Conservation (phyloP, 768 basidiomycete genomes). For the Pisolithus albus region DNA sequence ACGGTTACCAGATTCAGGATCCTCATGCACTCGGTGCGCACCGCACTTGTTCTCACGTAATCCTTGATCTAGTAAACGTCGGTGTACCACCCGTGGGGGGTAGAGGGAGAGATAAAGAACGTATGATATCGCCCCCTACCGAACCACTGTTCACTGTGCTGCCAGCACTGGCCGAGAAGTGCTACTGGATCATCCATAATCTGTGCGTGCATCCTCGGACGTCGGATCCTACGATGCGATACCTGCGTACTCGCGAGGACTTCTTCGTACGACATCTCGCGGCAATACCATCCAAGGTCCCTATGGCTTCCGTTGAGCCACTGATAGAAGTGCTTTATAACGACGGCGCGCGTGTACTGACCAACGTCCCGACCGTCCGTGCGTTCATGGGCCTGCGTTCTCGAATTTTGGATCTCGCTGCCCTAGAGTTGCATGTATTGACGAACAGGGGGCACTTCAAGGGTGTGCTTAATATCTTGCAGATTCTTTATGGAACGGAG, state of each 20-base stretch:
- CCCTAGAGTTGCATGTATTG: slow-evolving; percentile 83
- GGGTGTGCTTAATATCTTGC: slow-evolving; percentile 64
- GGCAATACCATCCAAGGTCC: slow-evolving; percentile 60
- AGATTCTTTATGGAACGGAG: slow-evolving; percentile 73
- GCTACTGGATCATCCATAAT: slow-evolving; percentile 77
- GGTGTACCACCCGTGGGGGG: slow-evolving; percentile 58
- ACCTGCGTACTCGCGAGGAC: slow-evolving; percentile 80
- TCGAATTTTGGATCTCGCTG: slow-evolving; percentile 76
- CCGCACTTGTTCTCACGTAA: slow-evolving; percentile 69
- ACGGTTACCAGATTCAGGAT: slow-evolving; percentile 65
- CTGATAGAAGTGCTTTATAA: slow-evolving; percentile 55
- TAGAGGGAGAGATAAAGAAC: slow-evolving; percentile 33
- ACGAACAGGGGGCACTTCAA: slow-evolving; percentile 73
- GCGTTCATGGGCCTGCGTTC: slow-evolving; percentile 80
- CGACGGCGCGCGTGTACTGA: slow-evolving; percentile 63
- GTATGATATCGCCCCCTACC: slow-evolving; percentile 21
- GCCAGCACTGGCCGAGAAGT: slow-evolving; percentile 79
- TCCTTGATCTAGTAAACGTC: slow-evolving; percentile 68
- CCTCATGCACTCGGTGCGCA: slow-evolving; percentile 67
- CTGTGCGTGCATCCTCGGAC: slow-evolving; percentile 84
- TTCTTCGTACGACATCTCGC: slow-evolving; percentile 87
- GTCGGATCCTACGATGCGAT: slow-evolving; percentile 73
- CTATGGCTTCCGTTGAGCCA: slow-evolving; percentile 42
- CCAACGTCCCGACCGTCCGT: slow-evolving; percentile 60
- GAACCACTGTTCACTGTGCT: slow-evolving; percentile 56